Conservation (phyloP, 345 rosid species). For the Linum usitatissimum region DNA sequence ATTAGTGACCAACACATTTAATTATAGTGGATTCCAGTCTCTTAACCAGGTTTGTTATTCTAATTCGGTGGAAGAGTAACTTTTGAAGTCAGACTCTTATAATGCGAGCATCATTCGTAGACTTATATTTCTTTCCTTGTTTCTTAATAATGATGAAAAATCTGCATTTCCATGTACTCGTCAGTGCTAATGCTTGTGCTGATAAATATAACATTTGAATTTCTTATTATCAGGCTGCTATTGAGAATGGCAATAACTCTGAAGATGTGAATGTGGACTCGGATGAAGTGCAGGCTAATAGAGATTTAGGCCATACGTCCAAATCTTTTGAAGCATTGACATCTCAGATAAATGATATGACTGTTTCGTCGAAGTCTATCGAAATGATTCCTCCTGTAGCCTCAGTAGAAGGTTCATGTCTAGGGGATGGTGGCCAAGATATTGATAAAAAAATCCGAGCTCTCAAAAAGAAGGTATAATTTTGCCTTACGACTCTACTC, state of each 20-base stretch:
- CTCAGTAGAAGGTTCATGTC: slow-evolving; percentile 27
- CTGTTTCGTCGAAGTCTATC: slow-evolving; percentile 42
- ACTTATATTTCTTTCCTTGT: neutral
- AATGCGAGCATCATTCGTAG: neutral
- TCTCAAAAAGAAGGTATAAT: slow-evolving; percentile 76
- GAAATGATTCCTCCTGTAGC: slow-evolving; percentile 23
- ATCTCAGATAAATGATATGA: slow-evolving; percentile 54
- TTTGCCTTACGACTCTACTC: neutral
- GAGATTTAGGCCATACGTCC: slow-evolving; percentile 24
- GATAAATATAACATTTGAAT: neutral
- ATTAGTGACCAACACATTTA: too few relatives aligned
- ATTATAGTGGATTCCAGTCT: too few relatives aligned
- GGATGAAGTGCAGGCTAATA: slow-evolving; percentile 24
- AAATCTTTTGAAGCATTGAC: slow-evolving; percentile 43
- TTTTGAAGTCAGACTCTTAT: too few relatives aligned
- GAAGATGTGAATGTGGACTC: slow-evolving; percentile 35
- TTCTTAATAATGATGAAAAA: neutral
- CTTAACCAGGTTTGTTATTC: neutral
- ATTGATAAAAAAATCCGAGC: slow-evolving; percentile 73
- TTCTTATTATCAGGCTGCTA: slow-evolving; percentile 43
- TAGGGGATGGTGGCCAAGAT: slow-evolving; percentile 40
- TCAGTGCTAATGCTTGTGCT: neutral
- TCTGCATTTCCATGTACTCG: neutral
- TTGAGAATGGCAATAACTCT: slow-evolving; percentile 47
- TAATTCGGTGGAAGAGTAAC: neutral